Conservation (phyloP, 2,329 filamentous ascomycete genomes). For the Diaporthe citriasiana region DNA sequence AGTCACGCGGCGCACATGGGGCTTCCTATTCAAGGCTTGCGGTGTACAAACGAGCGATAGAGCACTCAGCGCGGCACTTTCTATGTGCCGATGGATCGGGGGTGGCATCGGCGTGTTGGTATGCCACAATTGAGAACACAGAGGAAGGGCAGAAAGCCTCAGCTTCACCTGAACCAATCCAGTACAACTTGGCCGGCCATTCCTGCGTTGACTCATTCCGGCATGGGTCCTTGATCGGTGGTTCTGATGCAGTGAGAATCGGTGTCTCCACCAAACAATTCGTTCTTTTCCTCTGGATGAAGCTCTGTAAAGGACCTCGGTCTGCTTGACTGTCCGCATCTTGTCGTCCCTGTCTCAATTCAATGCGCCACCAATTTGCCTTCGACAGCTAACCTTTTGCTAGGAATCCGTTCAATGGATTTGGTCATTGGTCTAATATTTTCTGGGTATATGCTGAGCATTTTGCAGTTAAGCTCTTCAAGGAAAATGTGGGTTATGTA, state of each 20-base stretch:
- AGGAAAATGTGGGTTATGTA: constrained; percentile 13
- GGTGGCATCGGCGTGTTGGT: not conserved
- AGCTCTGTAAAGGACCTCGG: not conserved
- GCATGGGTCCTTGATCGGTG: not conserved
- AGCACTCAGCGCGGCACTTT: not conserved
- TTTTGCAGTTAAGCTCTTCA: not conserved
- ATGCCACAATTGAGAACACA: not conserved
- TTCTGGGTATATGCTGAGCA: constrained; percentile 8
- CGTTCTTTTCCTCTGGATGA: not conserved
- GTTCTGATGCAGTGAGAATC: not conserved
- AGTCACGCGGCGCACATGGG: constrained; percentile 12
- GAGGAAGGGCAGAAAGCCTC: not conserved
- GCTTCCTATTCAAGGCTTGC: constrained; percentile 14
- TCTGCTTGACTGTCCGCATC: not conserved
- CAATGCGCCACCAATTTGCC: not conserved
- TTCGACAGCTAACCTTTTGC: not conserved
- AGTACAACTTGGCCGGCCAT: not conserved
- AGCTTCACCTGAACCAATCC: not conserved
- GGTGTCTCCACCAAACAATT: not conserved
- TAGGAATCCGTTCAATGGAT: not conserved
- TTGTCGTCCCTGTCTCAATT: not conserved
- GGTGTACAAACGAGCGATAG: not conserved
- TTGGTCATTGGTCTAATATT: not conserved
- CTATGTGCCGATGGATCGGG: not conserved
- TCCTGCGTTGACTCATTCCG: too few species aligned